A percentile compares a stretch with the other conserved stretches of the same genome.
Evolutionary conservation across 331 rosid species (phyloP).

Genomic region (Quercus tomentella): DNA sequence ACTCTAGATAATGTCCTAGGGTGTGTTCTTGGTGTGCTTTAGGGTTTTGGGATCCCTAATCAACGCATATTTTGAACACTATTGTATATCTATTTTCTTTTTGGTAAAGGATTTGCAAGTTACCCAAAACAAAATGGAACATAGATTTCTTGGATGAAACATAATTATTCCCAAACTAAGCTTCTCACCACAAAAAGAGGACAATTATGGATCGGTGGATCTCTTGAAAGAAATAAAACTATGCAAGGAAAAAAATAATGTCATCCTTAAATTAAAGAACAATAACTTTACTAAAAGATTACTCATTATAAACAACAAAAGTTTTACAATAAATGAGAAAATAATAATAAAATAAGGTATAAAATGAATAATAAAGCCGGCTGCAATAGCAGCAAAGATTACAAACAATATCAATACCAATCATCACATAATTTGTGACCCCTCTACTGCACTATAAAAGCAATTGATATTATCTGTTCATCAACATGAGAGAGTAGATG

Average conservation of each 20-base stretch:
- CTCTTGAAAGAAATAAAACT: neutral
- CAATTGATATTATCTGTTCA: neutral
- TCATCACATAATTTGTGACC: neutral
- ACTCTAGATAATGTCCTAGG: too few species aligned
- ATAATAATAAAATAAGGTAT: neutral
- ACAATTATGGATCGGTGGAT: neutral
- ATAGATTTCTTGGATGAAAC: neutral
- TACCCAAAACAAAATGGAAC: neutral
- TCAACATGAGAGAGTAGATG: conserved; percentile 9
- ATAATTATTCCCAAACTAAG: neutral
- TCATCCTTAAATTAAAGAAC: neutral
- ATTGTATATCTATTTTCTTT: too few species aligned
- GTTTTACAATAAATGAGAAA: neutral
- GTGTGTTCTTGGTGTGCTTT: too few species aligned
- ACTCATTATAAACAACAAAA: conserved; percentile 2
- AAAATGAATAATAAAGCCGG: conserved; percentile 9
- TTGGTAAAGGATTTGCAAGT: too few species aligned
- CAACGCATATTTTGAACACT: too few species aligned
- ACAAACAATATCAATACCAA: conserved; percentile 4
- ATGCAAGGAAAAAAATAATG: neutral
- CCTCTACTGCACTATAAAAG: neutral
- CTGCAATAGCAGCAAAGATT: conserved; percentile 13
- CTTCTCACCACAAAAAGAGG: neutral
- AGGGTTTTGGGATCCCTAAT: too few species aligned
- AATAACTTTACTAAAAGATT: neutral